Evolutionary conservation across 108 stramenopile genomes (phyloP).

Genomic region (Nitzschia putrida): DNA sequence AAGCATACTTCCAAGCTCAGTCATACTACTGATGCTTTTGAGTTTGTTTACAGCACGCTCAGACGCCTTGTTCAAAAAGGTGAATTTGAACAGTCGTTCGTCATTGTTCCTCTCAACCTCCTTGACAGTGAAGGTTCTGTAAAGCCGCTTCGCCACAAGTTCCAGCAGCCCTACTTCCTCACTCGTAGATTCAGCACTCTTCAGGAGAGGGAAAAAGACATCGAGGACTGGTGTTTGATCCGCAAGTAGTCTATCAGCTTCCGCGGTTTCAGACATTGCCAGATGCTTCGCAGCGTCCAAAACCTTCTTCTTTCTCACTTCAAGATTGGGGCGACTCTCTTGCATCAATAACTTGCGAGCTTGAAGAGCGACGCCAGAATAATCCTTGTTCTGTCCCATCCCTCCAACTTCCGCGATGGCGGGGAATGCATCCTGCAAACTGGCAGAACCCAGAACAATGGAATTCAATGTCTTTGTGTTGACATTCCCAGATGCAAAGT

Average conservation of each 20-base stretch:
- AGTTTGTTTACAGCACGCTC: slow-evolving; percentile 71
- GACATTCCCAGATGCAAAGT: slow-evolving; percentile 48
- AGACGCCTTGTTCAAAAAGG: slow-evolving; percentile 68
- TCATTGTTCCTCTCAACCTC: slow-evolving; percentile 54
- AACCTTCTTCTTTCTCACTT: slow-evolving; percentile 67
- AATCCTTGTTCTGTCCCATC: slow-evolving; percentile 75
- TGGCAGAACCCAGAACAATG: slow-evolving; percentile 71
- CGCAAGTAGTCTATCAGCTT: slow-evolving; percentile 72
- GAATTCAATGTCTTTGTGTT: slow-evolving; percentile 52
- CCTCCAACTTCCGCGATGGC: slow-evolving; percentile 92
- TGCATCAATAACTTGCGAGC: slow-evolving; percentile 90
- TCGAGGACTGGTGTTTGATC: slow-evolving; percentile 83
- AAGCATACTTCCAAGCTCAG: slow-evolving; percentile 74
- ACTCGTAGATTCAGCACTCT: slow-evolving; percentile 37
- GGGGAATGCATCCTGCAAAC: slow-evolving; percentile 76
- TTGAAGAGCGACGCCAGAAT: slow-evolving; percentile 75
- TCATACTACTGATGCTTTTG: slow-evolving; percentile 81
- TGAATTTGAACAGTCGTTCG: slow-evolving; percentile 62
- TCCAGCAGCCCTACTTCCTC: slow-evolving; percentile 77
- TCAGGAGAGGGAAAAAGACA: slow-evolving; percentile 83
- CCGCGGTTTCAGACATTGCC: slow-evolving; percentile 38
- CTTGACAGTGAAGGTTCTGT: slow-evolving; percentile 78
- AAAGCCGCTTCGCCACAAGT: slow-evolving; percentile 81
- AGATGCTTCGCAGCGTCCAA: slow-evolving; percentile 55
- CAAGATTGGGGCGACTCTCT: slow-evolving; percentile 89